phyloP scores from a whole-genome alignment of 345 rosid species.

The Acer campestre region DNA sequence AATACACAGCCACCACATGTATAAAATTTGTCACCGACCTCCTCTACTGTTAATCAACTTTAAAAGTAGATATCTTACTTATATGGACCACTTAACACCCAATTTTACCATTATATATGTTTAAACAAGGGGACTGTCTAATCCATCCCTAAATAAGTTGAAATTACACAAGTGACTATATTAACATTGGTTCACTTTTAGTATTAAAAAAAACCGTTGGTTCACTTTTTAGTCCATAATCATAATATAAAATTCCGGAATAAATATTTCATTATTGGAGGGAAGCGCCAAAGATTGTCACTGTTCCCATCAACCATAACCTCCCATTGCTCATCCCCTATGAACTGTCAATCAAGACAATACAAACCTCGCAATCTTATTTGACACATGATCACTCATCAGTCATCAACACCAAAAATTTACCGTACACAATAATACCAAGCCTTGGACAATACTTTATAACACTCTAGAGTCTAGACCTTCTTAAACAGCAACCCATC shows the following conservation, averaged over 20 bases:
- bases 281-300: neutral
- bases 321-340: neutral
- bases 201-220: too few relatives aligned
- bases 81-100: neutral
- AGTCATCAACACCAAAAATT: slow-evolving; percentile 5
- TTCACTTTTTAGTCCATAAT: neutral
- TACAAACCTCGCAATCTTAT: neutral
- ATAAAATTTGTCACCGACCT: neutral
- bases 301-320: slow-evolving; percentile 20
- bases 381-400: slow-evolving; percentile 8
- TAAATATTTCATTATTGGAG: neutral
- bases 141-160: neutral
- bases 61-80: neutral
- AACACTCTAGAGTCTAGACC: neutral
- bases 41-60: neutral
- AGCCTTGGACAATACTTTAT: neutral
- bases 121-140: too few relatives aligned
- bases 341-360: neutral
- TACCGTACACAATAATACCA: slow-evolving; percentile 8
- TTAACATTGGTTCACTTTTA: neutral
- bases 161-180: neutral
- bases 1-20: neutral
- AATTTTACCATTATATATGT: too few relatives aligned
- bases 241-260: neutral
- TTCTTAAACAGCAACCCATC: slow-evolving; percentile 4